Evolutionary conservation across 1,284 basidiomycete genomes (phyloP), one percentile per base, ranked within the genome.

Genomic region (Leccinum idahoense): DNA sequence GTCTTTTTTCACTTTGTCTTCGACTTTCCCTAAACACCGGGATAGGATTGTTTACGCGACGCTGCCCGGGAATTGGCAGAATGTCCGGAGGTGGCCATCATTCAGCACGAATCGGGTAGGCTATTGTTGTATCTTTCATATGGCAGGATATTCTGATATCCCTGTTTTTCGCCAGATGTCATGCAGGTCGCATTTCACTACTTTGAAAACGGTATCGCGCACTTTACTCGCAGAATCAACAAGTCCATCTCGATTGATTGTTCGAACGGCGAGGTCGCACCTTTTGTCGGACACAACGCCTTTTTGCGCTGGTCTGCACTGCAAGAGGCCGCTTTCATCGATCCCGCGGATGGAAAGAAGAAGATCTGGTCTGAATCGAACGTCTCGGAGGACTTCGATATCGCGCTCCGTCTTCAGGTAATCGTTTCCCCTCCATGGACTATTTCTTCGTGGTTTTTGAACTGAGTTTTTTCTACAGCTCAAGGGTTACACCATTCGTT

Each of bases 291-390:
- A 2, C 93, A 94, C 75, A 94, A 94, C 62, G 92, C 92, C 2
- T 94, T 93, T 78, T 77, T 94, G 29, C 84, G 92, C n/a, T 94
- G 93, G 92, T 83, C 83, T 5, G 92, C 92, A 1, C 76, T 94
- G 7, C 92, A 94, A 72, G 92, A 93, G 59, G 89, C 86, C 1
- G 81, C 87, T 2, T 90, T 89, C 67, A 71, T 88, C 53, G 91
- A 93, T 67, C 75, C 65, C 2, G 57, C 77, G 4, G 85, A 80
- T 69, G 84, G 82, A 3, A 71, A 81, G 59, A 82, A 79, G 72
- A 92, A 91, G 79, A 85, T 91, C 60, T 95, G 93, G 93, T 90
- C 87, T 0, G 91, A 94, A 75, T 76, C 81, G n/a, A 92, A 93
- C 70, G 93, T 94, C 0, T 91, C 88, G 1, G 92, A 94, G 69